Conservation (phyloP, 306 rosid genomes). For the Cucumis hystrix region DNA sequence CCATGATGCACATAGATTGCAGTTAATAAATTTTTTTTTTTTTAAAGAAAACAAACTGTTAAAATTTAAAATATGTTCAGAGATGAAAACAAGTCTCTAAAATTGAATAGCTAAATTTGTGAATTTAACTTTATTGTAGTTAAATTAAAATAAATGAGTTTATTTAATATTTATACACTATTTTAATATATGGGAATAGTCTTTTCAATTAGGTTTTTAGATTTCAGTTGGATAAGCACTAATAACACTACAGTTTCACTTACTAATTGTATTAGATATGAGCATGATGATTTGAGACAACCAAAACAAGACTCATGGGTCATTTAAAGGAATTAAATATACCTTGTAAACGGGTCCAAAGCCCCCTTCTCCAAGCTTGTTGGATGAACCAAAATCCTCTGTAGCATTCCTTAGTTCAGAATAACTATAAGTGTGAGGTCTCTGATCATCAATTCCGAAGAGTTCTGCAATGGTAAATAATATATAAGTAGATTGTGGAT, state of each 20-base stretch:
- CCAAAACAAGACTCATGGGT: not conserved
- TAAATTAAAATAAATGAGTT: too few relatives aligned
- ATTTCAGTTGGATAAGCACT: too few relatives aligned
- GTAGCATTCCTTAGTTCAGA: constrained; percentile 54
- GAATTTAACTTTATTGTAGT: too few relatives aligned
- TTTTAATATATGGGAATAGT: too few relatives aligned
- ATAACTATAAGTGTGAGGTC: constrained; percentile 55
- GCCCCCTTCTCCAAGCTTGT: constrained; percentile 80
- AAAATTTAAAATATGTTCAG: too few relatives aligned
- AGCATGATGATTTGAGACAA: not conserved
- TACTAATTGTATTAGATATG: not conserved
- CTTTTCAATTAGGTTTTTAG: too few relatives aligned
- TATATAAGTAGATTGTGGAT: not conserved
- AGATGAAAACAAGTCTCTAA: too few relatives aligned
- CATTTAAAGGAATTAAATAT: not conserved
- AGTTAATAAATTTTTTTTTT: too few relatives aligned
- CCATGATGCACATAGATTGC: too few relatives aligned
- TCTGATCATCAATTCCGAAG: constrained; percentile 38
- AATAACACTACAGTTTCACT: not conserved
- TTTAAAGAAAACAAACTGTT: too few relatives aligned
- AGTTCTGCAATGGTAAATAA: constrained; percentile 34
- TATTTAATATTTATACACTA: too few relatives aligned
- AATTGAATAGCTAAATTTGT: too few relatives aligned
- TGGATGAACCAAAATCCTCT: constrained; percentile 35
- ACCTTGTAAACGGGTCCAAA: constrained; percentile 80